phyloP scores from a whole-genome alignment of 202 grass and related monocot species.

The Sporobolus alterniflorus region DNA sequence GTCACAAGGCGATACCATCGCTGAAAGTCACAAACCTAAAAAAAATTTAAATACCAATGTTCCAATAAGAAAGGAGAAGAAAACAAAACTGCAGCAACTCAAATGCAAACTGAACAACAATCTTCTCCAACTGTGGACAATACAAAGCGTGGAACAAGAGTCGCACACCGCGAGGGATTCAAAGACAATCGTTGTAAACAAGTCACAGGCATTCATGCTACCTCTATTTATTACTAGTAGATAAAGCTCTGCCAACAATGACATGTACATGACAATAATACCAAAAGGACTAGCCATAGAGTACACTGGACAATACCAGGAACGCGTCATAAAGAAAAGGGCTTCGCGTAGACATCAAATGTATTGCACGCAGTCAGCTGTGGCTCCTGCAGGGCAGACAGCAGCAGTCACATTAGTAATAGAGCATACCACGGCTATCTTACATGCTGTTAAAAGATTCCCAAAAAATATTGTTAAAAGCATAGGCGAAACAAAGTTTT shows the following conservation, averaged over 20 bases:
- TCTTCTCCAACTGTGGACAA: too few relatives aligned
- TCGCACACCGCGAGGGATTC: too few relatives aligned
- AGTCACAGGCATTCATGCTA: neutral
- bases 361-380: conserved; percentile 65
- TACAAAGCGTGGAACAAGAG: neutral
- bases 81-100: too few relatives aligned
- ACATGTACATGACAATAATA: conserved; percentile 29
- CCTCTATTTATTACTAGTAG: conserved; percentile 25
- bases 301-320: neutral
- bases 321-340: conserved; percentile 71
- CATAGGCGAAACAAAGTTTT: neutral
- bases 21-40: too few relatives aligned
- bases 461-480: too few relatives aligned
- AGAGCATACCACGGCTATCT: neutral
- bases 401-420: conserved; percentile 1
- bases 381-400: conserved; percentile 70
- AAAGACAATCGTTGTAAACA: neutral
- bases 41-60: too few relatives aligned
- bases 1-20: too few relatives aligned
- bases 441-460: neutral
- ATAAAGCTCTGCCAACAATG: neutral
- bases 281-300: neutral
- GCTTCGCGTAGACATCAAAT: conserved; percentile 94
- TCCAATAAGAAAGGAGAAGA: too few relatives aligned
- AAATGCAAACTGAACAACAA: too few relatives aligned